A percentile compares a stretch with the other conserved stretches of the same genome.
Conservation (phyloP, 2,329 filamentous ascomycete genomes). For the Knufia fluminis region DNA sequence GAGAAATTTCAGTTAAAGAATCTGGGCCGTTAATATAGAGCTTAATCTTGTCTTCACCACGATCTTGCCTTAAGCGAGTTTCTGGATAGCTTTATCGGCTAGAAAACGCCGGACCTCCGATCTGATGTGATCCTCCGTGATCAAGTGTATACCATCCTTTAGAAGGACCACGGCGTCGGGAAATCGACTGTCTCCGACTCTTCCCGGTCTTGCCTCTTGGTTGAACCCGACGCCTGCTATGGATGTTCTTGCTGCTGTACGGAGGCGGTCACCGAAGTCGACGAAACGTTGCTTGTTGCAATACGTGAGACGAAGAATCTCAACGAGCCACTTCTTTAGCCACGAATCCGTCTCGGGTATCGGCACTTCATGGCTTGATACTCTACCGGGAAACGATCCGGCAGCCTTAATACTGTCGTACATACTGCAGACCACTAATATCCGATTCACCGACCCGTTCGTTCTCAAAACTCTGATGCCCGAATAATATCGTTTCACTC, state of each 20-base stretch:
- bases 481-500: too few species aligned
- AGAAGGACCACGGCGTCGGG: not conserved
- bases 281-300: not conserved
- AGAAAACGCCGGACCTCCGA: not conserved
- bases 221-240: too few species aligned
- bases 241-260: too few species aligned
- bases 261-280: not conserved
- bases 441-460: too few species aligned
- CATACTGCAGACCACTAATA: not conserved
- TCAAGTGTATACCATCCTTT: not conserved
- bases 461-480: too few species aligned
- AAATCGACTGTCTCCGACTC: too few species aligned
- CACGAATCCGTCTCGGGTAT: not conserved
- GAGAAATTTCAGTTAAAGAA: slow-evolving; percentile 3
- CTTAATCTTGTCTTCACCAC: not conserved
- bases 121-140: not conserved
- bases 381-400: not conserved
- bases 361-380: not conserved
- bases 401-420: not conserved
- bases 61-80: not conserved
- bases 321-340: not conserved
- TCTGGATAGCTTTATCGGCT: not conserved
- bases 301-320: not conserved
- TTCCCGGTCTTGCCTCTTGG: too few species aligned
- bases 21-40: not conserved